These are phyloP conservation scores for Umbelopsis ramanniana DNA, from an alignment of 192 early-diverging fungal species.

Conservation along the genomic window DNA sequence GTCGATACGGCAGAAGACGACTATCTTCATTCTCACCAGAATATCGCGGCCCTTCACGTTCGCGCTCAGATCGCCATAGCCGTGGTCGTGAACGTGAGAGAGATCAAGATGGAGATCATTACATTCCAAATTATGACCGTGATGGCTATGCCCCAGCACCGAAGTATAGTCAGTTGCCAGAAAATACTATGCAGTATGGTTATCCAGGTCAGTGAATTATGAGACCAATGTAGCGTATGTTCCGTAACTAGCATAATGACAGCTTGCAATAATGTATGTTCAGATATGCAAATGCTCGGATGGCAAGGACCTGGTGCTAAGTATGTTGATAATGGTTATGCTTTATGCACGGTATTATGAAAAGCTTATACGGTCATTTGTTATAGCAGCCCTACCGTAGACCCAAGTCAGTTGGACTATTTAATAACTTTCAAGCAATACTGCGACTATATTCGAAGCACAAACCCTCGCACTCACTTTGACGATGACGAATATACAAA, in stretches of 20 bases:
- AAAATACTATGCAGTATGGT: slow-evolving; percentile 26
- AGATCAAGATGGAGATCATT: slow-evolving; percentile 71
- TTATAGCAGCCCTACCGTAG: slow-evolving; percentile 46
- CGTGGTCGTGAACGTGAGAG: slow-evolving; percentile 25
- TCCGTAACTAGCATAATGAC: background rate
- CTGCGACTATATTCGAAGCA: slow-evolving; percentile 68
- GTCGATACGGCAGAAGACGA: slow-evolving; percentile 9
- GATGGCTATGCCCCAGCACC: slow-evolving; percentile 73
- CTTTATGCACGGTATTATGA: background rate
- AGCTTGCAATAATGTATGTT: background rate
- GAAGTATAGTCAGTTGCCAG: slow-evolving; percentile 49
- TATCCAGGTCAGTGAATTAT: slow-evolving; percentile 20
- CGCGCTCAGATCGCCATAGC: slow-evolving; percentile 10
- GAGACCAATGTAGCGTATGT: background rate
- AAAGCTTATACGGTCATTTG: background rate
- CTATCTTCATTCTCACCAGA: slow-evolving; percentile 2
- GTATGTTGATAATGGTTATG: background rate
- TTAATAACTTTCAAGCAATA: slow-evolving; percentile 78
- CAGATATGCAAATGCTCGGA: slow-evolving; percentile 16
- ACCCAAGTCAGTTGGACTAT: slow-evolving; percentile 79
- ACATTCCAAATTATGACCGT: slow-evolving; percentile 86
- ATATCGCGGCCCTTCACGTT: slow-evolving; percentile 1
- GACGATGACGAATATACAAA: slow-evolving; percentile 81
- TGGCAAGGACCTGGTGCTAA: slow-evolving; percentile 10
- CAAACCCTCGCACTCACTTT: slow-evolving; percentile 60